These are phyloP conservation scores for Phytophthora kernoviae DNA, from an alignment of 352 stramenopile species.

Conservation along the genomic window DNA sequence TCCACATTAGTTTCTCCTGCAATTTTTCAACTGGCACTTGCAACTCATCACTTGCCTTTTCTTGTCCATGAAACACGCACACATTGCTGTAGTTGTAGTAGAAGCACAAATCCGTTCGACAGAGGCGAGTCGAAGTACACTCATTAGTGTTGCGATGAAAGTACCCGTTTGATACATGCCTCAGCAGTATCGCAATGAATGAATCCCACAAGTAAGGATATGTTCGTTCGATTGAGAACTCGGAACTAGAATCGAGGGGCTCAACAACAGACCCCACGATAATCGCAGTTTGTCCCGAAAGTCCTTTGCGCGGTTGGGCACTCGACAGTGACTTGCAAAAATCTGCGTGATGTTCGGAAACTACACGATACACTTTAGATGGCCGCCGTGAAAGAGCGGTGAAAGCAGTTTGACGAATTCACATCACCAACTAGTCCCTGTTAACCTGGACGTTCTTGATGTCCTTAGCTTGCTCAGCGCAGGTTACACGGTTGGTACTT, in stretches of 20 bases:
- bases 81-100: constrained; percentile 11
- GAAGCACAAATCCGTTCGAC: constrained; percentile 18
- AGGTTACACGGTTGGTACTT: neutral
- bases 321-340: too few relatives aligned
- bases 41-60: constrained; percentile 10
- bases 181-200: constrained; percentile 11
- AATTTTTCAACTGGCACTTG: constrained; percentile 24
- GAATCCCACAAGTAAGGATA: constrained; percentile 27
- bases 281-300: constrained; percentile 9
- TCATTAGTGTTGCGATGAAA: constrained; percentile 16
- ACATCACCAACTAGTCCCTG: neutral
- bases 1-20: constrained; percentile 29
- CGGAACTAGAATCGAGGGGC: constrained; percentile 6
- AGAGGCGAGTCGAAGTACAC: constrained; percentile 9
- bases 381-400: too few relatives aligned
- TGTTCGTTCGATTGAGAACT: constrained; percentile 4
- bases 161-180: constrained; percentile 3
- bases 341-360: too few relatives aligned
- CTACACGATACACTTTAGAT: too few relatives aligned
- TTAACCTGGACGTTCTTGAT: neutral
- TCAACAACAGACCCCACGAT: constrained; percentile 13
- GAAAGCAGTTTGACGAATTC: neutral
- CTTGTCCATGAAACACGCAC: constrained; percentile 22
- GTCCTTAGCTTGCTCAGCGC: neutral
- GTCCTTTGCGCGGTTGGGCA: constrained; percentile 11